Conservation (phyloP, 441 rosid species). For the Populus trichocarpa region DNA sequence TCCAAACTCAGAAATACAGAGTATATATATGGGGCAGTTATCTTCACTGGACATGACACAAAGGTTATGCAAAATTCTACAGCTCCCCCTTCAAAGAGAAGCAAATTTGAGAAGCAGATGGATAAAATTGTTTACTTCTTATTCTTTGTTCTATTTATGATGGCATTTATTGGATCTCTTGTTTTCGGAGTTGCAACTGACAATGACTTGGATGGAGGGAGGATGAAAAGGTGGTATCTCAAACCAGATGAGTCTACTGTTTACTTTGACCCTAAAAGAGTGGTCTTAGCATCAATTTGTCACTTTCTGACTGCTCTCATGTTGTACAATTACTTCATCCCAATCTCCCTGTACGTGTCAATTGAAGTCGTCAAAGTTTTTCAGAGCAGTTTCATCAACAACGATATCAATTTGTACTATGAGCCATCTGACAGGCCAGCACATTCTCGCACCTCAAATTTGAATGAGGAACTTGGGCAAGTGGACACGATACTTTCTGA, state of each 20-base stretch:
- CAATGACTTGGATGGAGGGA: constrained; percentile 54
- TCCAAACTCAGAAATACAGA: constrained; percentile 96
- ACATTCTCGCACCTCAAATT: constrained; percentile 88
- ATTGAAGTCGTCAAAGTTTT: constrained; percentile 91
- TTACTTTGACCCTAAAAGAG: constrained; percentile 59
- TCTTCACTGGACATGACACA: constrained; percentile 91
- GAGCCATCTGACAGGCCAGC: constrained; percentile 92
- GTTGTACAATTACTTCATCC: constrained; percentile 85
- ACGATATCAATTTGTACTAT: constrained; percentile 79
- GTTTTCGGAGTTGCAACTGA: constrained; percentile 62
- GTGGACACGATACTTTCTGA: constrained; percentile 93
- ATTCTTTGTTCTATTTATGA: constrained; percentile 54
- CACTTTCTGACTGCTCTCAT: constrained; percentile 87
- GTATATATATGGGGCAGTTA: constrained; percentile 69
- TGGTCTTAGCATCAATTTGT: constrained; percentile 46
- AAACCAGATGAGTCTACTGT: constrained; percentile 61
- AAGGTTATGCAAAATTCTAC: constrained; percentile 91
- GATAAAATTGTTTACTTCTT: constrained; percentile 70
- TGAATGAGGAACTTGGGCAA: constrained; percentile 98
- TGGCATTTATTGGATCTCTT: constrained; percentile 65
- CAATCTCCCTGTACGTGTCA: constrained; percentile 91
- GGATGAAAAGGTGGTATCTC: constrained; percentile 91
- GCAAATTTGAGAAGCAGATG: constrained; percentile 82
- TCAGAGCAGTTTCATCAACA: constrained; percentile 81
- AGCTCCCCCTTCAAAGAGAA: constrained; percentile 96